These are phyloP conservation scores for Backusella mclennaniae DNA, from an alignment of 192 early-diverging fungal genomes.

Conservation along the genomic window DNA sequence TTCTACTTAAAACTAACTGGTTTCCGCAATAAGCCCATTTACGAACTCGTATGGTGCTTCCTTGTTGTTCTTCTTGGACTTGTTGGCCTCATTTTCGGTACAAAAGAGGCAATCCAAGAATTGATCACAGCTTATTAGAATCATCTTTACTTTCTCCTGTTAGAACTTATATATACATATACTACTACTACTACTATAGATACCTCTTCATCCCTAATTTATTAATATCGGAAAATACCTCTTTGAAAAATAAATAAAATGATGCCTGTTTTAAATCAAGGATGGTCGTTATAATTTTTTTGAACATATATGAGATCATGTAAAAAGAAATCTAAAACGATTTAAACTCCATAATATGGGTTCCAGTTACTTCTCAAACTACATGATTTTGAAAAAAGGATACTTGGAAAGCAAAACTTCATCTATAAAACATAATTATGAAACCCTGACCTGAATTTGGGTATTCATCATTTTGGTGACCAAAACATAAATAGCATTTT, in stretches of 20 bases:
- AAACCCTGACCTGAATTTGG: too few species aligned
- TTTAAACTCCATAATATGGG: too few species aligned
- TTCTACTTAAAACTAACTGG: slow-evolving; percentile 78
- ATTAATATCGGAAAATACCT: neutral
- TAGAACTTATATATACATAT: neutral
- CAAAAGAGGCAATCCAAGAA: slow-evolving; percentile 53
- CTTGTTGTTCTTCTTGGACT: slow-evolving; percentile 65
- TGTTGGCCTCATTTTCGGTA: slow-evolving; percentile 63
- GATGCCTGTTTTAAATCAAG: neutral
- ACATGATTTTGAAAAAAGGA: too few species aligned
- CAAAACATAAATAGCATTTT: too few species aligned
- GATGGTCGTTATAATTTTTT: neutral
- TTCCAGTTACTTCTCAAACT: too few species aligned
- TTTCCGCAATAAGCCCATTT: slow-evolving; percentile 30
- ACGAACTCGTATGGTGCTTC: slow-evolving; percentile 49
- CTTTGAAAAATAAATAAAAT: neutral
- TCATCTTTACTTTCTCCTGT: neutral
- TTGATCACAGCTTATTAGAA: neutral
- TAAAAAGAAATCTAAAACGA: too few species aligned
- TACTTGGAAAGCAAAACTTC: too few species aligned
- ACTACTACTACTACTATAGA: neutral
- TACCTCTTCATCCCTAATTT: neutral
- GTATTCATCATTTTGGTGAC: too few species aligned
- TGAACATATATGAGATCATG: too few species aligned
- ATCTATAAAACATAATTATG: too few species aligned